Conservation (phyloP, 208 protist genomes). For the Sergeia podlipaevii region DNA sequence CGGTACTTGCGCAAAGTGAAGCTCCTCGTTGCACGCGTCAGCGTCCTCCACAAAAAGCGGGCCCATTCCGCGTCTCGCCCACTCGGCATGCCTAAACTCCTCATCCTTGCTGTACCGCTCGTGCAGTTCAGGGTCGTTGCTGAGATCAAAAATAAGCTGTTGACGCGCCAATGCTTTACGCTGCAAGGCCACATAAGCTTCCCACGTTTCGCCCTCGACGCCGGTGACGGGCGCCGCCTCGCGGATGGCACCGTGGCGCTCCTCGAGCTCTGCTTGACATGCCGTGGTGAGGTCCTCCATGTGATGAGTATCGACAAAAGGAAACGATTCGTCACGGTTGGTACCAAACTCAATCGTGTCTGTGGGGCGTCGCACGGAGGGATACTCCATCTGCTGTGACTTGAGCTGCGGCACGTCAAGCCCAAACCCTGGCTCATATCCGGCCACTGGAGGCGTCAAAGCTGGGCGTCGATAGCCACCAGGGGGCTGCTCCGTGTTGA, state of each 20-base stretch:
- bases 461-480: conserved; percentile 59
- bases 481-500: conserved; percentile 76
- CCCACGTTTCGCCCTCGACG: conserved; percentile 81
- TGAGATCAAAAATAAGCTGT: conserved; percentile 75
- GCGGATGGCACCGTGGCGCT: conserved; percentile 57
- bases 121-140: conserved; percentile 52
- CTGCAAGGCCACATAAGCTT: conserved; percentile 80
- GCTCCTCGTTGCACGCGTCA: neutral
- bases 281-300: conserved; percentile 54
- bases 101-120: conserved; percentile 50
- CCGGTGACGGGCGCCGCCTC: conserved; percentile 69
- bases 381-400: conserved; percentile 74
- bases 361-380: conserved; percentile 41
- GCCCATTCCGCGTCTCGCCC: conserved; percentile 53
- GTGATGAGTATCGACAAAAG: conserved; percentile 53
- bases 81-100: conserved; percentile 46
- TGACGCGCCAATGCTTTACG: conserved; percentile 76
- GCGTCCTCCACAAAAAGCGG: conserved; percentile 44
- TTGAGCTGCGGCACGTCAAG: conserved; percentile 84
- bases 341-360: conserved; percentile 46
- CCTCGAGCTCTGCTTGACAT: conserved; percentile 35
- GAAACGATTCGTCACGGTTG: conserved; percentile 24
- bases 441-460: conserved; percentile 68
- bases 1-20: conserved; percentile 78
- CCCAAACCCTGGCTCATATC: conserved; percentile 85